Percentiles rank a stretch among this genome's conserved stretches.
Conservation (phyloP, 2,329 filamentous ascomycete species). For the Torrubiellomyces zombiae region DNA sequence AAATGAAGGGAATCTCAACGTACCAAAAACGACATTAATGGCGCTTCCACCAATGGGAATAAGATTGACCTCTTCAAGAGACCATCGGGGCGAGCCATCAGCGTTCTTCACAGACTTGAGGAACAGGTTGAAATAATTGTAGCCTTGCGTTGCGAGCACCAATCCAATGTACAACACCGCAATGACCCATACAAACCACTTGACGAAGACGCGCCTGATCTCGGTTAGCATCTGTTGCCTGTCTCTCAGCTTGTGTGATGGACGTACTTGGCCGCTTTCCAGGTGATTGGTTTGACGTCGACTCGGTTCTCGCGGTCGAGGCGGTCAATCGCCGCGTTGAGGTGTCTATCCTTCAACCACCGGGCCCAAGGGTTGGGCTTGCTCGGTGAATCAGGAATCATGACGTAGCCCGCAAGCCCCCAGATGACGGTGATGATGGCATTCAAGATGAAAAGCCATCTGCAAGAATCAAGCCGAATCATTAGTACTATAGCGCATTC, state of each 20-base stretch:
- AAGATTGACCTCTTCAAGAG: slow-evolving; percentile 28
- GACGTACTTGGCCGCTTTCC: slow-evolving; percentile 9
- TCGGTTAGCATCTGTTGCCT: neutral
- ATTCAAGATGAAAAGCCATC: slow-evolving; percentile 28
- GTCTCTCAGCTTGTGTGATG: neutral
- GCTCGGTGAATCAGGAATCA: slow-evolving; percentile 18
- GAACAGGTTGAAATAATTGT: slow-evolving; percentile 17
- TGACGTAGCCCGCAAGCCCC: slow-evolving; percentile 15
- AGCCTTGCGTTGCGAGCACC: slow-evolving; percentile 15
- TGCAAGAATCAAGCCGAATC: slow-evolving; percentile 1
- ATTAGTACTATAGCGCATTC: too few species aligned
- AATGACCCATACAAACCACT: slow-evolving; percentile 15
- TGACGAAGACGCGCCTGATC: slow-evolving; percentile 9
- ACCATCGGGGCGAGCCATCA: slow-evolving; percentile 12
- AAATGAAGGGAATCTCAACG: neutral
- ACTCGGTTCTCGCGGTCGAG: slow-evolving; percentile 9
- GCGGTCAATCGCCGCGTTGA: slow-evolving; percentile 11
- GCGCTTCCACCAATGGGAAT: slow-evolving; percentile 27
- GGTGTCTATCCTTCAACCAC: slow-evolving; percentile 14
- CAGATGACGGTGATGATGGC: slow-evolving; percentile 18
- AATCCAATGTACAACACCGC: slow-evolving; percentile 14
- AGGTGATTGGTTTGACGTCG: slow-evolving; percentile 11
- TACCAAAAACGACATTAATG: slow-evolving; percentile 22
- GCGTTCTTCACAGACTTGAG: slow-evolving; percentile 12
- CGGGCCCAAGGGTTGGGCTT: slow-evolving; percentile 10